phyloP scores from a whole-genome alignment of 352 stramenopile genomes.

The Globisporangium apiculatum region DNA sequence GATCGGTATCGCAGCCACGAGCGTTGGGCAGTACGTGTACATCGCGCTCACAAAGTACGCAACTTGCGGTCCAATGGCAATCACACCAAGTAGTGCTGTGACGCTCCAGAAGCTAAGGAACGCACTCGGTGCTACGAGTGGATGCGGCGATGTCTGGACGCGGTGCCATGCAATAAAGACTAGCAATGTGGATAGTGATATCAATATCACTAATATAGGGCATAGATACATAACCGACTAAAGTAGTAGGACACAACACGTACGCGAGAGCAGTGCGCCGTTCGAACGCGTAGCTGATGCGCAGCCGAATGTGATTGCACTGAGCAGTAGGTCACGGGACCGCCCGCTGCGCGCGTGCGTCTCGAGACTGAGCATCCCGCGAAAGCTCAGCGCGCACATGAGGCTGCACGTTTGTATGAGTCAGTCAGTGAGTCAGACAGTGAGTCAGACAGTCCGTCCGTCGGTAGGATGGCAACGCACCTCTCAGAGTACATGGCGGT shows the following conservation, averaged over 20 bases:
- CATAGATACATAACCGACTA: neutral
- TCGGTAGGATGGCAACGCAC: slow-evolving; percentile 12
- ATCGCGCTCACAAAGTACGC: slow-evolving; percentile 63
- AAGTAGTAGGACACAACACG: slow-evolving; percentile 10
- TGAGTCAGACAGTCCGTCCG: too few relatives aligned
- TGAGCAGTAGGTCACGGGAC: slow-evolving; percentile 26
- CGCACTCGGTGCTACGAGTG: slow-evolving; percentile 6
- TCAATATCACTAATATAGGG: too few relatives aligned
- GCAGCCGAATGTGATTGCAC: slow-evolving; percentile 49
- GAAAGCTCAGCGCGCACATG: slow-evolving; percentile 76
- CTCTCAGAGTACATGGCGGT: slow-evolving; percentile 75
- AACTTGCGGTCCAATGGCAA: slow-evolving; percentile 60
- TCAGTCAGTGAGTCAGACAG: neutral
- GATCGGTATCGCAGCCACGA: slow-evolving; percentile 11
- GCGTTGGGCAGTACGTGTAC: slow-evolving; percentile 52
- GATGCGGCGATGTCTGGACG: slow-evolving; percentile 43
- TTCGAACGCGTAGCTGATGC: slow-evolving; percentile 75
- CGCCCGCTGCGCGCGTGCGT: slow-evolving; percentile 13
- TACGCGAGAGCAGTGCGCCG: slow-evolving; percentile 68
- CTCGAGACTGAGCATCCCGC: slow-evolving; percentile 64
- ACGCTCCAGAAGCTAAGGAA: slow-evolving; percentile 55
- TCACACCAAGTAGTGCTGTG: slow-evolving; percentile 48
- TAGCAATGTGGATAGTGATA: slow-evolving; percentile 11
- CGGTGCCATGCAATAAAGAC: slow-evolving; percentile 76
- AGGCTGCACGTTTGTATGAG: slow-evolving; percentile 25